Evolutionary conservation across 768 basidiomycete genomes (phyloP), one percentile per base, ranked within the genome.

Genomic region (Wakefieldia striispora): DNA sequence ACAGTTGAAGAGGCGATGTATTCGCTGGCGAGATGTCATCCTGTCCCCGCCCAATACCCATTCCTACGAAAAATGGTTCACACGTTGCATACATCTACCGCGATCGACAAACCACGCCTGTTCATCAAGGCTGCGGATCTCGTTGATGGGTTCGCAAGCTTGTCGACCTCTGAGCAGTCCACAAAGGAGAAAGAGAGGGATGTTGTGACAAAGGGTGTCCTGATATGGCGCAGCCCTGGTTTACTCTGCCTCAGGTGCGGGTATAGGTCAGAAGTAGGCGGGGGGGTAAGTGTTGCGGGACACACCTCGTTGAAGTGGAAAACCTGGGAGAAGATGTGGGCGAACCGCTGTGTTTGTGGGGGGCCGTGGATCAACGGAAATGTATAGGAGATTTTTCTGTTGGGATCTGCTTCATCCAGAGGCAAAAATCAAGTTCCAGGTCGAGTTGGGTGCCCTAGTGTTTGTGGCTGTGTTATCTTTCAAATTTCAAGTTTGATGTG

Each of bases 101-200:
- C 79, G n/a, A 64, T 90, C 34, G 75, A 84, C 67, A 86, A 84
- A 58, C 70, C 86, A 1, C 75, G 74, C 9, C 70, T 91, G 31
- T 91, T 90, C 60, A 77, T 91, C 62, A 88, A 86, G 60, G 76
- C 86, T 2, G 70, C 64, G 10, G 86, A 91, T 54, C 76, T 91
- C n/a, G 70, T 86, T 6, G 84, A 88, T 56, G 83, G 82, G 7
- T 65, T 82, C 19, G 63, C 75, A 11, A 76, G 68, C 31, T 58
- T 82, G 33, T 65, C 69, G 1, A 64, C 72, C 7, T 49, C 72
- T 31, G 73, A 70, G 17, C 62, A 56, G 17, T 55, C 64, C 21
- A 70, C 70, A 51, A 75, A 73, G 41, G 72, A 70, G 19, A 75
- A 72, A 47, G 66, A 65, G 27, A 57, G 57, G 27, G 88, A 91